Conservation (phyloP, 2,329 filamentous ascomycete species). For the Aspergillus proliferans region DNA sequence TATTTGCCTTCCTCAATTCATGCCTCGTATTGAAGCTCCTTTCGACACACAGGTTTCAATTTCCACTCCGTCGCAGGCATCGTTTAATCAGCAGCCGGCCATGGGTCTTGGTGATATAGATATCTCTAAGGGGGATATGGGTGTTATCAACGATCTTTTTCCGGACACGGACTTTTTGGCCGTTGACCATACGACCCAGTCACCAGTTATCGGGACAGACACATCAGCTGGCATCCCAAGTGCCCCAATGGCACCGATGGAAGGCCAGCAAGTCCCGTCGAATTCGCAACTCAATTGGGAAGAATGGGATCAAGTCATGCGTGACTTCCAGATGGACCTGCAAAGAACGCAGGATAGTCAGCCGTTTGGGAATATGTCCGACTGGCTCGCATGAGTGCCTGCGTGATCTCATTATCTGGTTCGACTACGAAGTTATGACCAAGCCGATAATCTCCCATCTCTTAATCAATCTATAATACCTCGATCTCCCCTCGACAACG, state of each 20-base stretch:
- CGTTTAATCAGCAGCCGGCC: slow-evolving; percentile 2
- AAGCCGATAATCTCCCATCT: background rate
- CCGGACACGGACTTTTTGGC: slow-evolving; percentile 21
- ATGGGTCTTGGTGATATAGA: slow-evolving; percentile 15
- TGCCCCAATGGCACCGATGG: slow-evolving; percentile 7
- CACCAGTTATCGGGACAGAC: slow-evolving; percentile 4
- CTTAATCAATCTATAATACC: background rate
- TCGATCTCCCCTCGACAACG: background rate
- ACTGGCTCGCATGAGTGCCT: slow-evolving; percentile 25
- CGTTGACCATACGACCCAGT: slow-evolving; percentile 5
- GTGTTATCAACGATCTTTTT: slow-evolving; percentile 23
- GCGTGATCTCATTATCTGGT: background rate
- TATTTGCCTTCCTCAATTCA: slow-evolving; percentile 16
- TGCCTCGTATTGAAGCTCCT: slow-evolving; percentile 8
- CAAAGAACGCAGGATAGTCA: slow-evolving; percentile 17
- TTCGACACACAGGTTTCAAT: slow-evolving; percentile 1
- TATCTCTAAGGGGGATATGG: slow-evolving; percentile 18
- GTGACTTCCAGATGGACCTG: slow-evolving; percentile 33
- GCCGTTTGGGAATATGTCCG: slow-evolving; percentile 18
- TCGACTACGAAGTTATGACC: background rate
- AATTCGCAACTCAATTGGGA: slow-evolving; percentile 23
- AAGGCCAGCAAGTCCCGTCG: slow-evolving; percentile 11
- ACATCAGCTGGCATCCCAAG: slow-evolving; percentile 7
- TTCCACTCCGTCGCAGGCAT: background rate
- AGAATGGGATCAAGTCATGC: slow-evolving; percentile 34